These are phyloP conservation scores for Babesia gibsoni DNA, from an alignment of 169 alveolate species.

Conservation along the genomic window DNA sequence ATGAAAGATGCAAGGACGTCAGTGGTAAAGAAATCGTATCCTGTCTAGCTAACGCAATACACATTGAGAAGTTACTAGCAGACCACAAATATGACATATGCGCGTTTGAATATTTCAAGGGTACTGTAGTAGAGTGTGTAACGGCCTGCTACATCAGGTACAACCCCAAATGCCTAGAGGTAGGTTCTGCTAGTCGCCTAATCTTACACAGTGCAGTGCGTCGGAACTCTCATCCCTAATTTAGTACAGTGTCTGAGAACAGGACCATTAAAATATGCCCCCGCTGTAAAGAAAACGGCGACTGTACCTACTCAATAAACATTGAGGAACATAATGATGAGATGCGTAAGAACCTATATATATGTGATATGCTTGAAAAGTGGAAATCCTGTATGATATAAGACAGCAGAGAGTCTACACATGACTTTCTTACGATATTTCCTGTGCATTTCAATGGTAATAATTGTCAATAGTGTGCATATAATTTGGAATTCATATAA, in stretches of 20 bases:
- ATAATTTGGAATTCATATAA: too few species aligned
- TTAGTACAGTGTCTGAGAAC: conserved; percentile 2
- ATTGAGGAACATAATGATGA: too few species aligned
- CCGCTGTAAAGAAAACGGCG: too few species aligned
- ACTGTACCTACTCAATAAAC: too few species aligned
- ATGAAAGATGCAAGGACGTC: conserved; percentile 26
- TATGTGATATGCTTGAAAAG: not conserved
- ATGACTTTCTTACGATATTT: too few species aligned
- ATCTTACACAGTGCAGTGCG: conserved; percentile 18
- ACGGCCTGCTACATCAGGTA: conserved; percentile 27
- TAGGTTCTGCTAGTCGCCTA: not conserved
- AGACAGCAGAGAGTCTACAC: too few species aligned
- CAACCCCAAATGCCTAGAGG: conserved; percentile 44
- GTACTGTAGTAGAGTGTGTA: conserved; percentile 9
- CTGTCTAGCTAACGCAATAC: conserved; percentile 27
- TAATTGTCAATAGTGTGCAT: too few species aligned
- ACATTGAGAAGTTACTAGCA: conserved; percentile 13
- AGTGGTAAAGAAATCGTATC: not conserved
- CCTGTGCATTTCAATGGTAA: too few species aligned
- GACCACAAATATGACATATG: conserved; percentile 39
- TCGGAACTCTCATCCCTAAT: conserved; percentile 36
- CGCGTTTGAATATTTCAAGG: conserved; percentile 8
- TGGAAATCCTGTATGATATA: not conserved
- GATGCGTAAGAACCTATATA: too few species aligned
- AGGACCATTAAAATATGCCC: too few species aligned